Conservation (phyloP, 805 yeast species). For the Ogataea polymorpha region DNA sequence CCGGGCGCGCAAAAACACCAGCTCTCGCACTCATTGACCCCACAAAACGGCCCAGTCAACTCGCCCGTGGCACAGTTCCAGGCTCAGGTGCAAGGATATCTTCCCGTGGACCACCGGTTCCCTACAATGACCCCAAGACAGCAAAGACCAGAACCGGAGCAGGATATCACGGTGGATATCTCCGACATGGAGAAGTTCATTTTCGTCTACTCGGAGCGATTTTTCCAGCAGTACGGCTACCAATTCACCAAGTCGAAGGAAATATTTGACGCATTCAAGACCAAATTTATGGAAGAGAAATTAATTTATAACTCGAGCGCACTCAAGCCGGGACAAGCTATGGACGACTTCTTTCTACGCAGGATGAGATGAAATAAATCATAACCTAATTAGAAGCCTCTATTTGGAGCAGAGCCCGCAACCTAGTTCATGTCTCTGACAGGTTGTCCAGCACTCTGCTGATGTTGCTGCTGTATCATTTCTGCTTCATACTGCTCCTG, state of each 20-base stretch:
- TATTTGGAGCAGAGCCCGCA: slow-evolving; percentile 1
- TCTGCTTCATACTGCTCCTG: slow-evolving; percentile 24
- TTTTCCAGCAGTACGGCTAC: slow-evolving; percentile 27
- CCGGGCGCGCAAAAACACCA: slow-evolving; percentile 10
- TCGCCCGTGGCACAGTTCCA: slow-evolving; percentile 10
- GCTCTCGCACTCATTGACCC: slow-evolving; percentile 5
- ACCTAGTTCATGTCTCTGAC: slow-evolving; percentile 4
- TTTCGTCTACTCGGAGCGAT: slow-evolving; percentile 32
- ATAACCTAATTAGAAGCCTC: background rate
- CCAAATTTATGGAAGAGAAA: slow-evolving; percentile 34
- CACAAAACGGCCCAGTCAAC: slow-evolving; percentile 1
- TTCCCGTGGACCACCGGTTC: slow-evolving; percentile 11
- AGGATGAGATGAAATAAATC: slow-evolving; percentile 12
- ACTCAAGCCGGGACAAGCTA: slow-evolving; percentile 12
- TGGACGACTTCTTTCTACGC: slow-evolving; percentile 23
- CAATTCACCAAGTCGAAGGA: slow-evolving; percentile 29
- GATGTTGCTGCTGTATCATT: slow-evolving; percentile 27
- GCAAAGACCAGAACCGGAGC: slow-evolving; percentile 4
- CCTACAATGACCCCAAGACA: slow-evolving; percentile 2
- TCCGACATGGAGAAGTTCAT: slow-evolving; percentile 34
- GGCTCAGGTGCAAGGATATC: slow-evolving; percentile 12
- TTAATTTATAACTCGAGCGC: slow-evolving; percentile 14
- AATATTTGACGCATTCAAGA: slow-evolving; percentile 30
- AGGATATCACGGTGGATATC: slow-evolving; percentile 19
- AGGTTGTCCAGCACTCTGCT: slow-evolving; percentile 11